Base-by-base conservation (phyloP, 169 alveolate species). In the Plasmodium gaboni region DNA sequence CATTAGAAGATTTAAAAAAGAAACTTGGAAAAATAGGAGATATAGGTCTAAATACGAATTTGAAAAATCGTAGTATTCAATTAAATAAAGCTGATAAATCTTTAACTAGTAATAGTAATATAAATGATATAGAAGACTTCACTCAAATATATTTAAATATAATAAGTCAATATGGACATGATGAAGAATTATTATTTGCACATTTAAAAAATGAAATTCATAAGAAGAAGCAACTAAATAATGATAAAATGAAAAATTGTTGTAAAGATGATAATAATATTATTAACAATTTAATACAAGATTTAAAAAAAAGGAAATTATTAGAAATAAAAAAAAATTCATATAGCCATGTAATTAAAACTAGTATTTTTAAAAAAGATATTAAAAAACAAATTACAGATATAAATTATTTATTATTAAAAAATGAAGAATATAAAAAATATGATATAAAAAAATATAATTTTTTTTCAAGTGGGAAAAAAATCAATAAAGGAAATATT, bases 391-490 rank as follows among this genome's bases (percentile, higher is more conserved):
- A 73, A 38, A 73, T 73, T 5, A 73, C 87, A 0, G 87, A 85
- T 55, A 13, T 73, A 13, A 85, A 48, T 19, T 73, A 85, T 32
- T 38, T 19, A 42, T 26, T 85, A 9, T 26, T 85, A 61, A 60
- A 68, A 50, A 72, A 73, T 63, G 70, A 73, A 15, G 91, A 85
- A 85, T 72, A 73, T 44, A 50, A 60, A 85, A 73, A 73, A 26
- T 73, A 80, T 15, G 92, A 95, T 48, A 95, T 96, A 92, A 96
- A 96, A 88, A 88, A 85, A n/a, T 94, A 95, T 68, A 94, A 96
- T 74, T 95, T 94, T 87, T 92, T 88, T 70, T 95, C 97, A 9
- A 93, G 92, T 74, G 98, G 98, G 17, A 95, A 95, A 89, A 94
- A 93, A 85, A 88, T 93, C 28, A 92, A 83, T 28, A 96, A 97